Conservation (phyloP, 805 yeast species). For the Metschnikowia cubensis region DNA sequence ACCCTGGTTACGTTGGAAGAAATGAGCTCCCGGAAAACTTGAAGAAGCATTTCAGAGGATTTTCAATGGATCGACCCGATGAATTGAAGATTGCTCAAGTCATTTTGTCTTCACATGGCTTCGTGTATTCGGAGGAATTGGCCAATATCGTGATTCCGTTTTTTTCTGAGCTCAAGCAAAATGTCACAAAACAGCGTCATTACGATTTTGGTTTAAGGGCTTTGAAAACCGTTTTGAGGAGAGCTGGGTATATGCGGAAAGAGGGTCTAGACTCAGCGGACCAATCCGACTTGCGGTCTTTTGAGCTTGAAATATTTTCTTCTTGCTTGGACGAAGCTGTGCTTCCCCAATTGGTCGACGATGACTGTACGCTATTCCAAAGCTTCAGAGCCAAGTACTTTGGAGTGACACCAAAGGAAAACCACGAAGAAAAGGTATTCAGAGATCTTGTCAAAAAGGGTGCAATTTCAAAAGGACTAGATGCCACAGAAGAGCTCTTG, state of each 20-base stretch:
- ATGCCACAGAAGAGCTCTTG: slow-evolving; percentile 41
- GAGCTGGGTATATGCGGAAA: slow-evolving; percentile 48
- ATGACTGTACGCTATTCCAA: slow-evolving; percentile 44
- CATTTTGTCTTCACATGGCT: slow-evolving; percentile 70
- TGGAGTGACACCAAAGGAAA: slow-evolving; percentile 19
- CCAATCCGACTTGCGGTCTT: background rate
- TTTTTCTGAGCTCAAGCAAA: slow-evolving; percentile 41
- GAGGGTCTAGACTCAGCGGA: slow-evolving; percentile 11
- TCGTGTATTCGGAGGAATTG: slow-evolving; percentile 41
- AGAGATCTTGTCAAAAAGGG: slow-evolving; percentile 17
- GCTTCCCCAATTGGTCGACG: slow-evolving; percentile 58
- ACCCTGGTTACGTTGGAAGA: slow-evolving; percentile 85
- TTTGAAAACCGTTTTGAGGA: slow-evolving; percentile 59
- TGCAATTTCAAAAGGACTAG: slow-evolving; percentile 31
- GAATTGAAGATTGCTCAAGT: slow-evolving; percentile 63
- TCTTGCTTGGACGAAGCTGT: slow-evolving; percentile 57
- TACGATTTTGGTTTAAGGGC: slow-evolving; percentile 91
- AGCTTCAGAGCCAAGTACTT: slow-evolving; percentile 13
- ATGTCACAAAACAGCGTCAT: slow-evolving; percentile 56
- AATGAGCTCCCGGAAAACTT: slow-evolving; percentile 80
- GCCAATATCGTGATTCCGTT: slow-evolving; percentile 52
- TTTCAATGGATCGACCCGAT: slow-evolving; percentile 74
- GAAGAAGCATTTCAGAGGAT: slow-evolving; percentile 70
- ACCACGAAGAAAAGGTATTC: slow-evolving; percentile 12
- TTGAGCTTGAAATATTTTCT: slow-evolving; percentile 6